Percentiles rank a stretch among this genome's conserved stretches.
Evolutionary conservation across 169 alveolate species (phyloP).

Genomic region (Eimeria maxima): DNA sequence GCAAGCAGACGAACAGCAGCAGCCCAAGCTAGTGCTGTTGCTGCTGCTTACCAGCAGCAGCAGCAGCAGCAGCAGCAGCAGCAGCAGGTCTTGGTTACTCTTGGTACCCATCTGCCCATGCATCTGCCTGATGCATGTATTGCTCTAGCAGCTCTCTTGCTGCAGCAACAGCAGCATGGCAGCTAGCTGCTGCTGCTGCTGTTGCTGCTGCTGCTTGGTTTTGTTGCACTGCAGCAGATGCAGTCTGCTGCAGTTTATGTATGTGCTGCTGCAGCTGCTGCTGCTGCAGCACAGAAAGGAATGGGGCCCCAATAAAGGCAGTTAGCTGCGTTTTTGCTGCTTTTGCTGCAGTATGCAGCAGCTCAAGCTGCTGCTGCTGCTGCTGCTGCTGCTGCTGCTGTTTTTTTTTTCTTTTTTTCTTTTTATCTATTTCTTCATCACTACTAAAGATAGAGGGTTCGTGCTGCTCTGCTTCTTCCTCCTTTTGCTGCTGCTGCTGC

Average conservation of each 20-base stretch:
- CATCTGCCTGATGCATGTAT: conserved; percentile 61
- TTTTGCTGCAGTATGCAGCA: conserved; percentile 40
- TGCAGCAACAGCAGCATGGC: conserved; percentile 2
- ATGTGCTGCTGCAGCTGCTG: conserved; percentile 60
- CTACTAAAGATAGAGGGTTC: neutral
- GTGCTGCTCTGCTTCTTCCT: too few relatives aligned
- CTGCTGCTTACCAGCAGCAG: neutral
- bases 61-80: conserved; percentile 5
- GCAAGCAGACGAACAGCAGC: neutral
- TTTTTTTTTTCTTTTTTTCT: neutral
- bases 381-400: neutral
- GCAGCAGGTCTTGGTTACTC: conserved; percentile 1
- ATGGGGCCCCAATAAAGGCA: conserved; percentile 15
- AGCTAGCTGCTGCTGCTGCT: conserved; percentile 8
- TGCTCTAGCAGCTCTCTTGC: conserved; percentile 60
- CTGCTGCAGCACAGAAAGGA: conserved; percentile 37
- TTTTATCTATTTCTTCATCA: neutral
- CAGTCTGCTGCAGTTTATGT: conserved; percentile 1
- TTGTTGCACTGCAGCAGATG: neutral
- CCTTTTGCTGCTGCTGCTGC: neutral
- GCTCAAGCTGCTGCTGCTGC: conserved; percentile 6
- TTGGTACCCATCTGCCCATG: conserved; percentile 35
- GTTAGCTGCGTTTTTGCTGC: neutral
- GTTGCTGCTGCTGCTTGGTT: conserved; percentile 21
- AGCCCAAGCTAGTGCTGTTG: neutral